Evolutionary conservation across 768 basidiomycete species (phyloP).

Genomic region (Tylopilus vinaceipallidus): DNA sequence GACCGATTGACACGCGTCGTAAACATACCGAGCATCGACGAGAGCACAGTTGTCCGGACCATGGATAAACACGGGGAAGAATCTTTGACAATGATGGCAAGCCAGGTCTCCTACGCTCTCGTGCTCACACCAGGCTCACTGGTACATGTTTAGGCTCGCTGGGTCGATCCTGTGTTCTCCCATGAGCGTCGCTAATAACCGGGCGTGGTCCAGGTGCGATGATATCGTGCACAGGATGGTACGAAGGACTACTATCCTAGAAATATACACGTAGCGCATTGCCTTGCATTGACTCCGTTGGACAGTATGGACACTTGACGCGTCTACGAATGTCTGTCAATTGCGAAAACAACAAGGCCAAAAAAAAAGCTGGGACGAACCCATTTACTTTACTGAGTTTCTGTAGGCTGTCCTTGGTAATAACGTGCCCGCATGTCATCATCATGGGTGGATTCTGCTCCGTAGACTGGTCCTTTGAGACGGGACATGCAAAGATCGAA

Average conservation of each 20-base stretch:
- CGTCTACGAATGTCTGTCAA: slow-evolving; percentile 47
- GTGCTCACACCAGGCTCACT: neutral
- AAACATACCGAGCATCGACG: slow-evolving; percentile 62
- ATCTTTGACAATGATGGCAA: slow-evolving; percentile 47
- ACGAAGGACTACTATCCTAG: slow-evolving; percentile 29
- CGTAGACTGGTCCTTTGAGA: slow-evolving; percentile 95
- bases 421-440: slow-evolving; percentile 94
- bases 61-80: slow-evolving; percentile 59
- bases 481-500: slow-evolving; percentile 96
- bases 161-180: slow-evolving; percentile 23
- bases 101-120: slow-evolving; percentile 14
- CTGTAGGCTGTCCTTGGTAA: slow-evolving; percentile 87
- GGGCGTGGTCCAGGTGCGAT: slow-evolving; percentile 10
- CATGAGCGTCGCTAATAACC: neutral
- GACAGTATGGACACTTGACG: slow-evolving; percentile 97
- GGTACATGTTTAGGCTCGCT: slow-evolving; percentile 21
- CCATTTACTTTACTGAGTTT: slow-evolving; percentile 84
- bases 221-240: neutral
- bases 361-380: slow-evolving; percentile 47
- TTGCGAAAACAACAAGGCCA: neutral
- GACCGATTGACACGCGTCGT: slow-evolving; percentile 54
- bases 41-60: slow-evolving; percentile 41
- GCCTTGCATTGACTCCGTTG: slow-evolving; percentile 63
- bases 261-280: slow-evolving; percentile 67
- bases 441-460: slow-evolving; percentile 96